Conservation (phyloP, 140 eudicot species). For the Bidens hawaiensis region DNA sequence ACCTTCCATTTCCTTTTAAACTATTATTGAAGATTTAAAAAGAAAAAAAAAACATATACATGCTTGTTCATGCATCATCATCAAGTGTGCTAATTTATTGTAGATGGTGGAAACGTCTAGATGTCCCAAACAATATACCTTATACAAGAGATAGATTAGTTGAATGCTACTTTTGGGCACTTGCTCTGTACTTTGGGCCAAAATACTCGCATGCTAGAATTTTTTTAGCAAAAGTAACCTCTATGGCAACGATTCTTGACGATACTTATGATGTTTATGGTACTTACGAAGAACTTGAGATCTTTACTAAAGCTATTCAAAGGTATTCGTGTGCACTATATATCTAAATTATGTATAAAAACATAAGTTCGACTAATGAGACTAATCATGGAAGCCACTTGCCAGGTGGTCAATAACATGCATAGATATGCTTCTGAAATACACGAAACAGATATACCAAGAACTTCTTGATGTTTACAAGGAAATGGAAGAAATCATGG, state of each 20-base stretch:
- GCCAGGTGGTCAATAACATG: background rate
- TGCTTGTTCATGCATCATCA: too few species aligned
- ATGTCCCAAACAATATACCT: background rate
- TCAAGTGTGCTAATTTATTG: background rate
- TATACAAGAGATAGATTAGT: background rate
- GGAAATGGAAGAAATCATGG: background rate
- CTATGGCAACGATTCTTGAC: background rate
- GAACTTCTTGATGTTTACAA: background rate
- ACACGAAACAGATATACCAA: background rate
- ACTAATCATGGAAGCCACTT: background rate
- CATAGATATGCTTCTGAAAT: background rate
- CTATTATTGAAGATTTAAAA: too few species aligned
- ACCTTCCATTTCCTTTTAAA: too few species aligned
- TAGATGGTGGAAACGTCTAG: background rate
- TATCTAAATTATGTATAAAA: too few species aligned
- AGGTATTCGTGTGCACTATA: background rate
- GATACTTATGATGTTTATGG: background rate
- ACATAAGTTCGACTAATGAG: too few species aligned
- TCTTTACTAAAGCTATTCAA: background rate
- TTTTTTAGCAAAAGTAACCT: background rate
- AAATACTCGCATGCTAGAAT: background rate
- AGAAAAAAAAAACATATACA: too few species aligned
- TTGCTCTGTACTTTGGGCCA: background rate
- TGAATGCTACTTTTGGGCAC: slow-evolving; percentile 1
- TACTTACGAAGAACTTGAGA: background rate